Base-by-base conservation (phyloP, 441 rosid species). In the Jatropha multifida region DNA sequence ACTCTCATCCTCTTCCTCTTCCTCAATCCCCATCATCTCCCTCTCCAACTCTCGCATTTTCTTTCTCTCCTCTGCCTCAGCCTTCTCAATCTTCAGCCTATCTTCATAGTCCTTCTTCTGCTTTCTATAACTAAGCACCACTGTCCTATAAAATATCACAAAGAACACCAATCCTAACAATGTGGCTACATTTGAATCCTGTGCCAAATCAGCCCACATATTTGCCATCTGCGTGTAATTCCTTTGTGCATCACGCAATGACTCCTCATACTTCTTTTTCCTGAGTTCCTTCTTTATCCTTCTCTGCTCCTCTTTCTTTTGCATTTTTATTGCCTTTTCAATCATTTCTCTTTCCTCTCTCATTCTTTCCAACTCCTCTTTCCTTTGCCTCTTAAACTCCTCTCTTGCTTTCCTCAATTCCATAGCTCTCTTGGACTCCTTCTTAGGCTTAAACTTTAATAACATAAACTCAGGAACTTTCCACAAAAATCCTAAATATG, bases 101-200 rank as follows among this genome's bases (percentile, higher is more conserved):
- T 92, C 98, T 61, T 92, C 97, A 63, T 92, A 94, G 81, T 94
- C 98, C 87, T 90, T 94, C 87, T 89, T 89, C 84, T 92, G 97
- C 86, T 79, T 91, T 81, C 84, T 83, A 81, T 91, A 94, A 77
- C 81, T 92, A 23, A 94, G 86, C 78, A 94, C 97, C 78, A 92
- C 97, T 0, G 93, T 91, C 76, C 79, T 88, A 76, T 92, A 91
- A 81, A 94, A 94, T 74, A 94, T 86, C 74, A 84, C 87, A 65
- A 94, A 94, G 79, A 92, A 92, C 77, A 90, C 86, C 69, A 92
- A 32, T 12, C 98, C 97, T 44, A 94, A 85, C 18, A 73, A 80
- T 1, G 94, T 91, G 51, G 92, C 85, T 54, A 92, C 90, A 80
- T 89, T 92, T 7, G 87, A 20, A 80, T 92, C 94, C 65, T 84